Base-by-base conservation (phyloP, 495 filamentous ascomycete species). In the Aspergillus mulundensis region DNA sequence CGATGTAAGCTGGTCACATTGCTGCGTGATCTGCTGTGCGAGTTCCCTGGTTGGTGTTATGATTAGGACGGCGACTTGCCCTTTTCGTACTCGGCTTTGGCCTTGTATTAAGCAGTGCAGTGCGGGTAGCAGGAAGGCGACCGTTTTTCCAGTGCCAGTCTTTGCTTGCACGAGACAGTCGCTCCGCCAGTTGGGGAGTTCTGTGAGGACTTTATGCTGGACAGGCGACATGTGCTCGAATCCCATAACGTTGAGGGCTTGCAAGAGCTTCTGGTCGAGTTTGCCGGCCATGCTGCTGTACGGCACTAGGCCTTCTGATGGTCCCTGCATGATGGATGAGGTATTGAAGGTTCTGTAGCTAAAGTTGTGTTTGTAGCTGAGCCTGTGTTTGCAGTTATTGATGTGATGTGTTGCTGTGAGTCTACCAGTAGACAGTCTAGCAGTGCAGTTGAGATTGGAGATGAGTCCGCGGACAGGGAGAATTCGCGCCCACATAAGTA, bases 111-210 rank as follows among this genome's bases (percentile, higher is more conserved):
- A 74, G 45, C 81, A 81, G 64, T 93, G 87, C 53, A 91, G 68
- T 8, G 84, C 77, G n/a, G 89, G 89, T 0, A 91, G 69, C 20
- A 93, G 72, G 70, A 93, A 93, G 16, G 87, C 89, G 36, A 90
- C 76, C 1, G 89, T 93, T 66, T 93, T 93, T 55, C 89, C 89
- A 5, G 89, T 91, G 61, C 89, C 89, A n/a, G 89, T 93, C 67
- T 86, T 89, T 54, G 89, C 89, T 73, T 91, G 89, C 39, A 89
- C 89, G 15, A 79, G 71, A 44, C 78, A 82, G 62, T 83, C 80
- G 54, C 70, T 75, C 53, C 69, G 70, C 70, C 76, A 75, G 30
- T 58, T 69, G 19, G 81, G 80, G 19, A 84, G 71, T 42, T 76
- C 70, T 1, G 62, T 71, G 61, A 84, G 59, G 24, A 83, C 80